These are phyloP conservation scores for Volvariella surrecta DNA, from an alignment of 1,284 basidiomycete species.

Conservation along the genomic window DNA sequence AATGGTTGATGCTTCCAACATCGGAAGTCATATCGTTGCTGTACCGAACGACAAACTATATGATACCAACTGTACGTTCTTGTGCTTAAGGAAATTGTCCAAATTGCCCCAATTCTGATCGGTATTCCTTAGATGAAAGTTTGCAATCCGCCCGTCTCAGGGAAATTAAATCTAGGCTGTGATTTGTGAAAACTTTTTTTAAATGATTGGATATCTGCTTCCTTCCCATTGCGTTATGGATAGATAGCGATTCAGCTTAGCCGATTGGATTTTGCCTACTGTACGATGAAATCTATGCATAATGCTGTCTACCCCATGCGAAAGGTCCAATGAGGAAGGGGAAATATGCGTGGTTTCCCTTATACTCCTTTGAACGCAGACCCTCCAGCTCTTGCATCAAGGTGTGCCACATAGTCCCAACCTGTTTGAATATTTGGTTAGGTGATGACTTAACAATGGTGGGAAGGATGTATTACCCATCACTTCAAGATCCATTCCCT, in stretches of 20 bases:
- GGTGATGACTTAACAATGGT: neutral
- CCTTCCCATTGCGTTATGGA: too few species aligned
- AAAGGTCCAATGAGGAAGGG: neutral
- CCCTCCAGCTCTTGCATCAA: conserved; percentile 54
- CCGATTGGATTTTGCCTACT: too few species aligned
- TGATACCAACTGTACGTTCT: conserved; percentile 65
- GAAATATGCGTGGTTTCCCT: neutral
- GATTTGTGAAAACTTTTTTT: too few species aligned
- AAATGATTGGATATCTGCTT: too few species aligned
- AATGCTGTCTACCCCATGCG: too few species aligned
- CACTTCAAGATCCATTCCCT: conserved; percentile 67
- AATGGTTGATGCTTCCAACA: conserved; percentile 81
- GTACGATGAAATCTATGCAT: too few species aligned
- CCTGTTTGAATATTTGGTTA: conserved; percentile 22
- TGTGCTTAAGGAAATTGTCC: neutral
- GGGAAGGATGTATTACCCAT: conserved; percentile 31
- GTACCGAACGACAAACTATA: conserved; percentile 71
- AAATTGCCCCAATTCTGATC: neutral
- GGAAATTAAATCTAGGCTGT: conserved; percentile 43
- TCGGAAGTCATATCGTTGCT: conserved; percentile 52
- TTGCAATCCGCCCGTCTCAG: conserved; percentile 46
- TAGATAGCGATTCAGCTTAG: too few species aligned
- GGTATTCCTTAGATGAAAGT: conserved; percentile 24
- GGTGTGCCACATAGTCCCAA: conserved; percentile 39
- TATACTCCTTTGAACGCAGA: conserved; percentile 13